Percentiles rank a stretch among this genome's conserved stretches.
Evolutionary conservation across 192 early-diverging fungal genomes (phyloP).

Genomic region (Coemansia sp.): DNA sequence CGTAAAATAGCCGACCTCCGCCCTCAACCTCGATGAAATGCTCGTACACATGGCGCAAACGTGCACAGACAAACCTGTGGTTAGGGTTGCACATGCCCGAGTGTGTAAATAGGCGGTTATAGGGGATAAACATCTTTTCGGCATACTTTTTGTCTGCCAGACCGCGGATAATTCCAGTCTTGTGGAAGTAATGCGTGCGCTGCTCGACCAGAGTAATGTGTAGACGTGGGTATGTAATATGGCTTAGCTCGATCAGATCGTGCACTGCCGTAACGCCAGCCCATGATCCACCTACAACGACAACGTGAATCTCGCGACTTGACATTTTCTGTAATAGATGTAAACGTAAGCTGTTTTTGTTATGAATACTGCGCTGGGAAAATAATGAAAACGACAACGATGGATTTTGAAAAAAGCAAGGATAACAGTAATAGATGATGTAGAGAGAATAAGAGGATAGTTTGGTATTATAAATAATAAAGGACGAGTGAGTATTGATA

Average conservation of each 20-base stretch:
- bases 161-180: constrained; percentile 53
- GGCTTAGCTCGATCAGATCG: constrained; percentile 21
- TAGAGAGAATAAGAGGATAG: too few species aligned
- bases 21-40: constrained; percentile 53
- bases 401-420: too few species aligned
- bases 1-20: constrained; percentile 54
- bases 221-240: constrained; percentile 27
- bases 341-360: too few species aligned
- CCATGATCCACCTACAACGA: constrained; percentile 56
- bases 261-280: constrained; percentile 53
- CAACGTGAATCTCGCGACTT: constrained; percentile 43
- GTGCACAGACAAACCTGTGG: constrained; percentile 53
- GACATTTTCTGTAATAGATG: too few species aligned
- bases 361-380: too few species aligned
- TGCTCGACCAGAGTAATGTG: constrained; percentile 55
- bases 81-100: constrained; percentile 9
- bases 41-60: constrained; percentile 41
- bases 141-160: constrained; percentile 50
- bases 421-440: too few species aligned
- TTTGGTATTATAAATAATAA: too few species aligned
- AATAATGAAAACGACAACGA: too few species aligned
- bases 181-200: constrained; percentile 57
- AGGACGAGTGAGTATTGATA: too few species aligned
- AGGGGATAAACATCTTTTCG: constrained; percentile 54
- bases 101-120: constrained; percentile 48